phyloP scores from a whole-genome alignment of 306 rosid genomes.

The Gillenia trifoliata region DNA sequence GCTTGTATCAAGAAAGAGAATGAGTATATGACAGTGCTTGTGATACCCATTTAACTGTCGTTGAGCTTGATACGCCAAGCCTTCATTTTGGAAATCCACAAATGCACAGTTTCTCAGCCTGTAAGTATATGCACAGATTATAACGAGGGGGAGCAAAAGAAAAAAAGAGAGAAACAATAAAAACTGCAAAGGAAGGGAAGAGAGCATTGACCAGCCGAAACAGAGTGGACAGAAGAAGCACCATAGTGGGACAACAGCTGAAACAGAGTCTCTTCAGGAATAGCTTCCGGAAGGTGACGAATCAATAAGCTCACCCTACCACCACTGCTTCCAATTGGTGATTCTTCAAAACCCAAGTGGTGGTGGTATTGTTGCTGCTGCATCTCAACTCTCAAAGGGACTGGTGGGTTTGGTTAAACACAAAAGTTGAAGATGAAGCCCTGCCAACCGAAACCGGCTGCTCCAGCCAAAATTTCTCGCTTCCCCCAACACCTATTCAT shows the following conservation, averaged over 20 bases:
- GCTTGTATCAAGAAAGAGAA: not conserved
- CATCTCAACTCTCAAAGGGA: conserved; percentile 3
- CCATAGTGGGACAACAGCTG: conserved; percentile 64
- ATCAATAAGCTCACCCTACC: conserved; percentile 43
- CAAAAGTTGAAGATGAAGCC: not conserved
- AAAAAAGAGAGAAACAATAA: not conserved
- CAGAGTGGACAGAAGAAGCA: conserved; percentile 62
- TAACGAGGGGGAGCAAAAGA: not conserved
- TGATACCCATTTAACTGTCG: conserved; percentile 62
- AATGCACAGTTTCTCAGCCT: conserved; percentile 81
- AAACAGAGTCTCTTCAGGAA: conserved; percentile 62
- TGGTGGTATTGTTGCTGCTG: not conserved
- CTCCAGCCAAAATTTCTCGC: not conserved
- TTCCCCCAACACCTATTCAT: not conserved
- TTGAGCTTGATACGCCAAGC: conserved; percentile 66
- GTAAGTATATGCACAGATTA: not conserved
- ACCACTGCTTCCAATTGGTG: conserved; percentile 9
- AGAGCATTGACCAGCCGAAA: conserved; percentile 33
- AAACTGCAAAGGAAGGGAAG: not conserved
- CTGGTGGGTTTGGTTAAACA: not conserved
- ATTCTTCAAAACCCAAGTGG: conserved; percentile 32
- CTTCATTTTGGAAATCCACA: conserved; percentile 64
- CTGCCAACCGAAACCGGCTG: not conserved
- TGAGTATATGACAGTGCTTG: not conserved
- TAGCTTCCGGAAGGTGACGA: conserved; percentile 72